These are phyloP conservation scores for Helenozyma rhizophorensis DNA, from an alignment of 805 yeast species.

Conservation along the genomic window DNA sequence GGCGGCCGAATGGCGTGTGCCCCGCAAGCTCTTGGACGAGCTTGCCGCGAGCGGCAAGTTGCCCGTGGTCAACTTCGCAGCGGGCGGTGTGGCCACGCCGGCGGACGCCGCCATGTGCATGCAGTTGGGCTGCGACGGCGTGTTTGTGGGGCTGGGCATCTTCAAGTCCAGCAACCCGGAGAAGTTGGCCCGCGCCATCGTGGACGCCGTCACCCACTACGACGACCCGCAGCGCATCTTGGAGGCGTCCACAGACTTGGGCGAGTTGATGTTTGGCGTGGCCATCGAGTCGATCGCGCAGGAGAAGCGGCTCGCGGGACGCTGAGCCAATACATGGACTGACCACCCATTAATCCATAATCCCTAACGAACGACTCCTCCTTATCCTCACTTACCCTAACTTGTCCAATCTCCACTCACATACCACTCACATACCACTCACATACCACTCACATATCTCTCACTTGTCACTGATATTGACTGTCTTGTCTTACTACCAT, in stretches of 20 bases:
- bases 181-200: conserved; percentile 72
- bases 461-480: too few species aligned
- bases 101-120: conserved; percentile 83
- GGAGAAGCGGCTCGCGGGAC: conserved; percentile 14
- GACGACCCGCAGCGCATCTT: conserved; percentile 56
- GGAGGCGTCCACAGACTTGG: conserved; percentile 65
- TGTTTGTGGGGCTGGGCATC: conserved; percentile 75
- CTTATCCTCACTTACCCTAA: too few species aligned
- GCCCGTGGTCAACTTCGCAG: conserved; percentile 83
- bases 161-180: conserved; percentile 73
- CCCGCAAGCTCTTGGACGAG: conserved; percentile 47
- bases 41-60: conserved; percentile 53
- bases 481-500: too few species aligned
- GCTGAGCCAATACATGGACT: too few species aligned
- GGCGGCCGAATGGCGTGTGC: conserved; percentile 59
- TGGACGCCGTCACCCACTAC: conserved; percentile 70
- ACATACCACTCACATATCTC: too few species aligned
- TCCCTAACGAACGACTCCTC: too few species aligned
- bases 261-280: conserved; percentile 73
- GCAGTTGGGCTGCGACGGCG: conserved; percentile 78
- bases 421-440: too few species aligned
- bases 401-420: too few species aligned
- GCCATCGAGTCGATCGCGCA: conserved; percentile 38
- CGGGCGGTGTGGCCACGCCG: conserved; percentile 87
- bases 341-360: too few species aligned